Percentiles rank a stretch among this genome's conserved stretches.
These are phyloP conservation scores for Phaseolus coccineus DNA, from an alignment of 331 rosid species.

Conservation along the genomic window DNA sequence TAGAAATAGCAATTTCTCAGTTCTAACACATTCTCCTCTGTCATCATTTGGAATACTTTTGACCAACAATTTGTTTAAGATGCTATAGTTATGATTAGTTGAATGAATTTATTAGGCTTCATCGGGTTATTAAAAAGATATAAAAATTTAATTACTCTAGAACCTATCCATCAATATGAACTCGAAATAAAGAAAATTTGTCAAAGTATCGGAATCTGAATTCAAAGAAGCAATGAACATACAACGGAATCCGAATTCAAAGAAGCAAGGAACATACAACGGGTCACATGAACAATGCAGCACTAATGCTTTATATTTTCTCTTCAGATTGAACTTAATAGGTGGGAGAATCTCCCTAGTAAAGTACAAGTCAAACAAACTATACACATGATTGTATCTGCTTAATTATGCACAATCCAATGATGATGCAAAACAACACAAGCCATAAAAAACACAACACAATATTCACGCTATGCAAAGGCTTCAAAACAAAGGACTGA, in stretches of 20 bases:
- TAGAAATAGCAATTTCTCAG: too few species aligned
- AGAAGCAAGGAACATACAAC: too few species aligned
- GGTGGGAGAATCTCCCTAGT: conserved; percentile 28
- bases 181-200: too few species aligned
- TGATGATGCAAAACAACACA: conserved; percentile 42
- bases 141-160: neutral
- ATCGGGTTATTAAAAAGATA: too few species aligned
- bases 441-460: neutral
- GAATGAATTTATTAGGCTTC: neutral
- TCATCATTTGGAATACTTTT: too few species aligned
- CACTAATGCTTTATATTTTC: conserved; percentile 13
- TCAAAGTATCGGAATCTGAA: too few species aligned
- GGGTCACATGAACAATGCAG: neutral
- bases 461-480: conserved; percentile 22
- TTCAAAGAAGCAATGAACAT: too few species aligned
- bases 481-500: conserved; percentile 43
- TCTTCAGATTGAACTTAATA: conserved; percentile 1
- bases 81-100: too few species aligned
- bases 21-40: too few species aligned
- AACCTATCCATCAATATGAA: too few species aligned
- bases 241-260: too few species aligned
- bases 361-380: conserved; percentile 29
- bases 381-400: conserved; percentile 47
- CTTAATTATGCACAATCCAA: conserved; percentile 42
- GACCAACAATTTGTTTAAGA: too few species aligned